These are phyloP conservation scores for Irpex sp. DNA, from an alignment of 1,284 basidiomycete species.

Conservation along the genomic window DNA sequence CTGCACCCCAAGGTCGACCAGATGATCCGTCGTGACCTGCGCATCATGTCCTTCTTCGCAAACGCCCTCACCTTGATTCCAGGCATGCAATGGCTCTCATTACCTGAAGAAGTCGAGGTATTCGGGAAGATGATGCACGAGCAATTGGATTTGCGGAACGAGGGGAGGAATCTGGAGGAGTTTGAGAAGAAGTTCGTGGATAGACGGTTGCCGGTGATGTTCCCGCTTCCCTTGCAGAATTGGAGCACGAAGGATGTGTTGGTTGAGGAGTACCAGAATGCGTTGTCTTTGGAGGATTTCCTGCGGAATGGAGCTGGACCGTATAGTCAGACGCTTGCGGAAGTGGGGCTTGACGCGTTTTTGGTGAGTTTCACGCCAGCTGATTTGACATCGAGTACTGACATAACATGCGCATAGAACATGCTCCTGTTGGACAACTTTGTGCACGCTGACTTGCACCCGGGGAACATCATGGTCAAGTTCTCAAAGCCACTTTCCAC, in stretches of 20 bases:
- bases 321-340: conserved; percentile 88
- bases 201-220: conserved; percentile 79
- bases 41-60: conserved; percentile 95
- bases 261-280: conserved; percentile 93
- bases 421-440: conserved; percentile 99
- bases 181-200: conserved; percentile 89
- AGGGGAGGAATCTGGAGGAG: conserved; percentile 82
- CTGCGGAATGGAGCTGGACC: conserved; percentile 88
- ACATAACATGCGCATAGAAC: conserved; percentile 50
- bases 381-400: not conserved
- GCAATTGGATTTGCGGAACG: conserved; percentile 89
- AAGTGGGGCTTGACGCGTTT: conserved; percentile 93
- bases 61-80: conserved; percentile 77
- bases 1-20: conserved; percentile 85
- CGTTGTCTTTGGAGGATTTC: conserved; percentile 88
- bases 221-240: conserved; percentile 81
- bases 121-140: conserved; percentile 98
- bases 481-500: conserved; percentile 81
- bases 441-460: conserved; percentile 92
- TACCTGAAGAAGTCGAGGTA: conserved; percentile 93
- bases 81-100: conserved; percentile 94
- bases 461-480: conserved; percentile 97
- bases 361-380: conserved; percentile 51
- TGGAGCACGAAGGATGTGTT: conserved; percentile 83
- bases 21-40: conserved; percentile 84